These are phyloP conservation scores for Quercus cerris DNA, from an alignment of 306 rosid genomes.

Conservation along the genomic window DNA sequence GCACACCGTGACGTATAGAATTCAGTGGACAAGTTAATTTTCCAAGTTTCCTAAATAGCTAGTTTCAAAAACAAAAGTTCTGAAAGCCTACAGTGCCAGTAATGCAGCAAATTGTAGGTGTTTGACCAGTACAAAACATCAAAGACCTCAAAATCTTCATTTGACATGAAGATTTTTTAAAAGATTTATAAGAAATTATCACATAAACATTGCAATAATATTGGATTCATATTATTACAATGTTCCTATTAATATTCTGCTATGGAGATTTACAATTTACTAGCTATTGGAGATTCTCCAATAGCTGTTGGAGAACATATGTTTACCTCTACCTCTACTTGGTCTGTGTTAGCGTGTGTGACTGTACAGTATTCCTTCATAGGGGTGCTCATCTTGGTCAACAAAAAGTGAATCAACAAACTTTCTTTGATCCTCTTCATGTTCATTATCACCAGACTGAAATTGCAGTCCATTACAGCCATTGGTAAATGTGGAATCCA, in stretches of 20 bases:
- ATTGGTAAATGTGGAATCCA: not conserved
- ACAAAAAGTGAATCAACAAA: conserved; percentile 2
- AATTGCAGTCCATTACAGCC: not conserved
- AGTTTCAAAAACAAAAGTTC: too few relatives aligned
- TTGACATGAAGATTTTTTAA: not conserved
- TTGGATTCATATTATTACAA: conserved; percentile 10
- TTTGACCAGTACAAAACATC: not conserved
- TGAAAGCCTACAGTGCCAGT: too few relatives aligned
- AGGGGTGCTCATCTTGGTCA: not conserved
- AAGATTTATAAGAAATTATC: conserved; percentile 15
- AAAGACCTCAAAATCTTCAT: conserved; percentile 2
- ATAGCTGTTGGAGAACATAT: not conserved
- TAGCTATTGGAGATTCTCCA: too few relatives aligned
- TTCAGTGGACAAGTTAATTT: too few relatives aligned
- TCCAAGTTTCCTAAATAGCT: too few relatives aligned
- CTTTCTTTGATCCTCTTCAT: conserved; percentile 3
- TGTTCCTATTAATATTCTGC: conserved; percentile 8
- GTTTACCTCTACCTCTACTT: conserved; percentile 33
- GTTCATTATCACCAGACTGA: not conserved
- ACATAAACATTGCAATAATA: conserved; percentile 1
- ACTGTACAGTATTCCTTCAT: conserved; percentile 12
- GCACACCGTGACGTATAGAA: too few relatives aligned
- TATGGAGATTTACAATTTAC: not conserved
- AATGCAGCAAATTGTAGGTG: not conserved
- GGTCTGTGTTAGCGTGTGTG: conserved; percentile 29